Conservation (phyloP, 1,284 basidiomycete species). For the Testicularia cyperi region DNA sequence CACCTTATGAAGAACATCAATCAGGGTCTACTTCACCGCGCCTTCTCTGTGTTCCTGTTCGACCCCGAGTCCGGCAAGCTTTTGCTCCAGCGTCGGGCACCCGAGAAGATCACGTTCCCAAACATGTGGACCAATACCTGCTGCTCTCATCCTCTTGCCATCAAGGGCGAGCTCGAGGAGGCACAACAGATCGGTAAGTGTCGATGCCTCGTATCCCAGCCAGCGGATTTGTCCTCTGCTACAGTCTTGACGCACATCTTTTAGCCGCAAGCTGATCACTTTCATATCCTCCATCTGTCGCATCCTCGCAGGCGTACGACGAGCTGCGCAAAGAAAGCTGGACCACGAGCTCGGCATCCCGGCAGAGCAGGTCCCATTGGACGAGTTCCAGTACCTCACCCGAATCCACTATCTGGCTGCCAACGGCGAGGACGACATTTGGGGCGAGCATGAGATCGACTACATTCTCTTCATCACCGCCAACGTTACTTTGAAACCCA, state of each 20-base stretch:
- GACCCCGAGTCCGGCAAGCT: conserved; percentile 89
- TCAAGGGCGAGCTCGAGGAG: conserved; percentile 72
- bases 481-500: conserved; percentile 80
- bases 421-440: conserved; percentile 72
- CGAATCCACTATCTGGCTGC: conserved; percentile 97
- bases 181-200: conserved; percentile 67
- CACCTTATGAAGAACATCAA: conserved; percentile 98
- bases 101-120: conserved; percentile 99
- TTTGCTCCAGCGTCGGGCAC: conserved; percentile 90
- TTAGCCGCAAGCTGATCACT: too few species aligned
- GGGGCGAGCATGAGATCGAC: conserved; percentile 99
- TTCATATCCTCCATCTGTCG: not conserved
- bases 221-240: not conserved
- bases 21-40: conserved; percentile 90
- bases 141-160: conserved; percentile 87
- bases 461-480: conserved; percentile 95
- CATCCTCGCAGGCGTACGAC: conserved; percentile 68
- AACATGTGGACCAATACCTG: conserved; percentile 99
- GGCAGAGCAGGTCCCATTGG: conserved; percentile 69
- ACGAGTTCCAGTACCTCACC: conserved; percentile 91
- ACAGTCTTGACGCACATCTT: too few species aligned
- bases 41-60: conserved; percentile 97
- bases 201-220: not conserved
- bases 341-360: conserved; percentile 97
- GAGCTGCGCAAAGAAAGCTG: conserved; percentile 90